These are phyloP conservation scores for Trichosporon asahii DNA, from an alignment of 1,284 basidiomycete genomes.

Conservation along the genomic window DNA sequence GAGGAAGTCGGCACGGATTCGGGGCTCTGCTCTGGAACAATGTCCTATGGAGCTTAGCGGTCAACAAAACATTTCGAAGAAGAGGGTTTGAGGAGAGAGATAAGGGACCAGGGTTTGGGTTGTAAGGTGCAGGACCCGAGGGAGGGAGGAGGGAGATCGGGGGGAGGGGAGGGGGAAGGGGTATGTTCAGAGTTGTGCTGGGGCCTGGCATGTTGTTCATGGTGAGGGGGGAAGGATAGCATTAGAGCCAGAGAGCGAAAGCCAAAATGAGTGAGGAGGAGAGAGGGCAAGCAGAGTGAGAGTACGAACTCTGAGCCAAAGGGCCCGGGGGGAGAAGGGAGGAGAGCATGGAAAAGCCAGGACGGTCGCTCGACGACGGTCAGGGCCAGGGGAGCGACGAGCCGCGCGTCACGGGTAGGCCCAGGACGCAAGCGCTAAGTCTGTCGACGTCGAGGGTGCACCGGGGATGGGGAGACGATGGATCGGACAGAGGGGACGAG, in stretches of 20 bases:
- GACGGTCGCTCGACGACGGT: slow-evolving; percentile 11
- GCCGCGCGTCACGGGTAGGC: slow-evolving; percentile 11
- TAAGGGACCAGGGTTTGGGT: background rate
- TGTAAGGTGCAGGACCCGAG: background rate
- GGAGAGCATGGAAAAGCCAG: background rate
- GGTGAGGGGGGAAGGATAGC: background rate
- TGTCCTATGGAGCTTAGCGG: background rate
- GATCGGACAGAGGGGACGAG: background rate
- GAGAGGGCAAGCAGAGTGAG: background rate
- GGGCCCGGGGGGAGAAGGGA: background rate
- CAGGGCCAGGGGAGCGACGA: slow-evolving; percentile 10
- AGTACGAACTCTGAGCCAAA: background rate
- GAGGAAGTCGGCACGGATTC: slow-evolving; percentile 4
- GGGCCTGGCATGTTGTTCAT: background rate
- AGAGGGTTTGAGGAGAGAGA: slow-evolving; percentile 7
- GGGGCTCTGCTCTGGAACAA: slow-evolving; percentile 8
- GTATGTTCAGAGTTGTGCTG: background rate
- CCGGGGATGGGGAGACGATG: background rate
- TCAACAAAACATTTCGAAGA: background rate
- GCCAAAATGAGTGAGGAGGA: background rate
- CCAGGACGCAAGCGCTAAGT: background rate
- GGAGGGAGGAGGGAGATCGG: background rate
- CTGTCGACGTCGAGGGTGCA: background rate
- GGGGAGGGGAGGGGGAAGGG: too few species aligned
- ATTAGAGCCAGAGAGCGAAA: background rate